Evolutionary conservation across 768 basidiomycete species (phyloP).

Genomic region (Termitomyces sp.): DNA sequence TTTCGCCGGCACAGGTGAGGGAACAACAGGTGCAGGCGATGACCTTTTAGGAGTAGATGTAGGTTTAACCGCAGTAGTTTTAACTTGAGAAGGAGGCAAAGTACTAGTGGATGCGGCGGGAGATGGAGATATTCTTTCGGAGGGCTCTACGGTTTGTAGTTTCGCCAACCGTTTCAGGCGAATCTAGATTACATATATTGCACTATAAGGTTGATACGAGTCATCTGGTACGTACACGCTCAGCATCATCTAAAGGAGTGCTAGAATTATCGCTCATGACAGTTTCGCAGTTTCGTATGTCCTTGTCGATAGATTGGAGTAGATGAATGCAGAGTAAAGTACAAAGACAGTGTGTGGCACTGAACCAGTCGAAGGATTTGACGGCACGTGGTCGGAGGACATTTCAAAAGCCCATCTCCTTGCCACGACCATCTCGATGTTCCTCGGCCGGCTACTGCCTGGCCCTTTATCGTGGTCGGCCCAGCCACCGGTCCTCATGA

Average conservation of each 20-base stretch:
- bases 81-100: constrained; percentile 20
- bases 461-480: constrained; percentile 10
- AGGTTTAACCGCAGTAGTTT: constrained; percentile 31
- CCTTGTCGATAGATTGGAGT: constrained; percentile 6
- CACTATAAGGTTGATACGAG: background rate
- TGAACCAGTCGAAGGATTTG: background rate
- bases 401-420: background rate
- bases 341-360: background rate
- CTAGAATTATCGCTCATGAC: constrained; percentile 36
- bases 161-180: constrained; percentile 89
- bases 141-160: constrained; percentile 45
- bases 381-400: constrained; percentile 12
- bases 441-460: constrained; percentile 9
- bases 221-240: constrained; percentile 47
- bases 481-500: constrained; percentile 11
- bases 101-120: constrained; percentile 30
- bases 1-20: constrained; percentile 35
- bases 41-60: constrained; percentile 29
- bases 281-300: background rate
- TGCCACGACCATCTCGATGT: constrained; percentile 5
- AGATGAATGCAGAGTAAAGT: background rate
- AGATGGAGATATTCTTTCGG: constrained; percentile 31
- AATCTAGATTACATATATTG: constrained; percentile 49
- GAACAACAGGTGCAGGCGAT: constrained; percentile 24
- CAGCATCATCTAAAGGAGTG: constrained; percentile 73